Conservation (phyloP, 2,329 filamentous ascomycete species). For the Monilinia polystroma region DNA sequence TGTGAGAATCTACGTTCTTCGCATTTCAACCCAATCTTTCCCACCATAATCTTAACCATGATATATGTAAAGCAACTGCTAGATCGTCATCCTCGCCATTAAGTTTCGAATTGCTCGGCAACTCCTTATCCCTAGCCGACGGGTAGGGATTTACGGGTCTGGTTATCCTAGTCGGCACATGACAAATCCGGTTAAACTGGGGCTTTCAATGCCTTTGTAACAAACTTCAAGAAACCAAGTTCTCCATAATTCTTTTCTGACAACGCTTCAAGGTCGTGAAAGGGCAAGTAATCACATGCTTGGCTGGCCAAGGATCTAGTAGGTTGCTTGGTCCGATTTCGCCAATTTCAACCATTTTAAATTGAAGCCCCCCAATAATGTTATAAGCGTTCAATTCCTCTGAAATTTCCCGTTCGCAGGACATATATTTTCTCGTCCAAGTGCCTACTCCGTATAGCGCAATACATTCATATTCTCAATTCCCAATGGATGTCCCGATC, state of each 20-base stretch:
- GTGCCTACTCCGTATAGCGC: neutral
- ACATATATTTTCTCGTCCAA: neutral
- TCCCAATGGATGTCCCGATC: conserved; percentile 52
- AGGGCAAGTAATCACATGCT: neutral
- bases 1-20: too few species aligned
- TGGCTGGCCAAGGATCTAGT: neutral
- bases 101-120: neutral
- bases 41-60: too few species aligned
- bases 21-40: too few species aligned
- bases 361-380: too few species aligned
- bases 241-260: neutral
- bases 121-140: neutral
- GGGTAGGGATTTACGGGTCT: neutral
- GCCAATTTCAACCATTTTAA: too few species aligned
- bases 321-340: too few species aligned
- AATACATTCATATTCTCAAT: too few species aligned
- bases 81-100: neutral
- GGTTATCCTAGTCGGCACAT: neutral
- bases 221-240: neutral
- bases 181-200: neutral
- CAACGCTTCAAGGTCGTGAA: neutral
- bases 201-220: neutral
- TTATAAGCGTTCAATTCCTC: neutral
- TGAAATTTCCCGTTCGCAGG: neutral
- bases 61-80: neutral